phyloP scores from a whole-genome alignment of 1,284 basidiomycete species.

The Marasmius fiardii region DNA sequence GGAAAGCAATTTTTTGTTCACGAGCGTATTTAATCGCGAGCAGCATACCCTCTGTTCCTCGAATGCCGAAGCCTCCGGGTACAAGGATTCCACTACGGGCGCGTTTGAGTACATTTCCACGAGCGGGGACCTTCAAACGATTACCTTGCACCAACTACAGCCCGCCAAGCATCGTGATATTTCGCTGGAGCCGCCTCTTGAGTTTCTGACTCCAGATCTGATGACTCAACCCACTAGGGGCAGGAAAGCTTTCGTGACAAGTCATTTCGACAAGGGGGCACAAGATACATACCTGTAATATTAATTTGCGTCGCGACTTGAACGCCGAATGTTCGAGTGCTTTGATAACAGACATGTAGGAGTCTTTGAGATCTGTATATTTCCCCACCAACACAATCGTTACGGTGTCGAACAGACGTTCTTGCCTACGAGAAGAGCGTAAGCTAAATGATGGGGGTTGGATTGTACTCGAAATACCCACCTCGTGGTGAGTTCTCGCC shows the following conservation, averaged over 20 bases:
- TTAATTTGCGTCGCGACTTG: conserved; percentile 82
- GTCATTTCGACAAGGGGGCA: conserved; percentile 5
- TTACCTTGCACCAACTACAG: conserved; percentile 86
- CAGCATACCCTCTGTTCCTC: conserved; percentile 98
- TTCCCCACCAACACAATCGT: conserved; percentile 95
- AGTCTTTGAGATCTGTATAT: conserved; percentile 96
- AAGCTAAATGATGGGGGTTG: background rate
- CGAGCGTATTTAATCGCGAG: conserved; percentile 96
- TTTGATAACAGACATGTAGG: conserved; percentile 98
- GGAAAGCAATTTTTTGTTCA: conserved; percentile 92
- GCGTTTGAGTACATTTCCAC: conserved; percentile 9
- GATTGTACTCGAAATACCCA: conserved; percentile 25
- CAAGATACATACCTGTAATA: conserved; percentile 63
- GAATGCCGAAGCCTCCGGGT: conserved; percentile 92
- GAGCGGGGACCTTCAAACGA: conserved; percentile 22
- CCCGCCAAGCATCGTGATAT: conserved; percentile 96
- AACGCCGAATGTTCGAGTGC: conserved; percentile 96
- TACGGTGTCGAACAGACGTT: conserved; percentile 89
- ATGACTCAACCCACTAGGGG: conserved; percentile 93
- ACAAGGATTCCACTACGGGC: conserved; percentile 82
- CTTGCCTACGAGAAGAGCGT: conserved; percentile 54
- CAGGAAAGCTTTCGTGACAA: conserved; percentile 9
- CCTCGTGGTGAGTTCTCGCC: conserved; percentile 84
- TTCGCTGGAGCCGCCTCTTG: conserved; percentile 80
- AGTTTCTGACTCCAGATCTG: conserved; percentile 81